A percentile compares a stretch with the other conserved stretches of the same genome.
Conservation (phyloP, 345 rosid genomes). For the Dovyalis caffra region DNA sequence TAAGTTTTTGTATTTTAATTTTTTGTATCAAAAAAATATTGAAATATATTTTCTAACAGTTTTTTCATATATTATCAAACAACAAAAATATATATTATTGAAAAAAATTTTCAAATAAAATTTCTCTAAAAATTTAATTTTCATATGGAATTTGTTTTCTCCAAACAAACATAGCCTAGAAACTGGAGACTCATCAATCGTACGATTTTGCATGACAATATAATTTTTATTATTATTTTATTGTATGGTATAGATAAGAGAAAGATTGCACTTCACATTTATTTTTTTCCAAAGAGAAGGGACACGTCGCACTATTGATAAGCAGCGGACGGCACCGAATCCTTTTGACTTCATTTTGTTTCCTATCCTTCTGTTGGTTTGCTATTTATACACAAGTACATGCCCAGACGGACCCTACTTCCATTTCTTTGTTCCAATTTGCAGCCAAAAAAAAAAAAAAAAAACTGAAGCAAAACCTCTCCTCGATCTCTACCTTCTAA, state of each 20-base stretch:
- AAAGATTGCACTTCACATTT: slow-evolving; percentile 5
- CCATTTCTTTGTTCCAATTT: not conserved
- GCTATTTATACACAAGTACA: slow-evolving; percentile 44
- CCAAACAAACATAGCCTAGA: too few species aligned
- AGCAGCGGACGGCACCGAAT: slow-evolving; percentile 89
- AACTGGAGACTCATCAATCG: not conserved
- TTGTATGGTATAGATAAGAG: not conserved
- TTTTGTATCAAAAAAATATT: too few species aligned
- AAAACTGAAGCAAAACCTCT: not conserved
- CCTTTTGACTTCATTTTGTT: slow-evolving; percentile 52
- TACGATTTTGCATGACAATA: not conserved
- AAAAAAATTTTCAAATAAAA: too few species aligned
- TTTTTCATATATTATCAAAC: too few species aligned
- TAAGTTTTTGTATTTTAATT: too few species aligned
- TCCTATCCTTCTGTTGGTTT: slow-evolving; percentile 12
- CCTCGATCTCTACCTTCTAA: not conserved
- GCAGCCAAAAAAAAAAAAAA: too few species aligned
- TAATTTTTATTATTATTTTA: not conserved
- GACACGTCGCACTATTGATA: slow-evolving; percentile 57
- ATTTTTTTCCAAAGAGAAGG: slow-evolving; percentile 12
- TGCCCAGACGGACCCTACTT: slow-evolving; percentile 36
- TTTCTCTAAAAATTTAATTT: too few species aligned
- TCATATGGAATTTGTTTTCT: too few species aligned
- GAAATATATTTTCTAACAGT: too few species aligned
- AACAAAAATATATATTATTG: not conserved